Evolutionary conservation across 2,329 filamentous ascomycete genomes (phyloP).

Genomic region (Colletotrichum scovillei): DNA sequence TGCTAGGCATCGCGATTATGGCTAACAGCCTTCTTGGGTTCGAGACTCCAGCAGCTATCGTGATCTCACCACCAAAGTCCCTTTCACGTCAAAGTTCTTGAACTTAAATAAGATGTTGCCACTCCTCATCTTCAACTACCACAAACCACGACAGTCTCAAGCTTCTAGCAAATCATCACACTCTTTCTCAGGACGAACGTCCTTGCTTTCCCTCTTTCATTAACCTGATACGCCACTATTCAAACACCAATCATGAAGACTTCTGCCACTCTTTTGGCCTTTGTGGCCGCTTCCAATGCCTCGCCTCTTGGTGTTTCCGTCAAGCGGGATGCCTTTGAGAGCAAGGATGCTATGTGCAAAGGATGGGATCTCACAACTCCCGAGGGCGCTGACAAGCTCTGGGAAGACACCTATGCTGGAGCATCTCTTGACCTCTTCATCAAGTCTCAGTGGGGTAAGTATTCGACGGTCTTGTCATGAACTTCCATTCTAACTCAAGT

Average conservation of each 20-base stretch:
- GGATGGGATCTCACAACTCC: constrained; percentile 17
- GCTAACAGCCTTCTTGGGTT: background rate
- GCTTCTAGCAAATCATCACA: background rate
- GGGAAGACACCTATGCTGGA: constrained; percentile 5
- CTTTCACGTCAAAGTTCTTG: background rate
- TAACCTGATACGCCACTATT: background rate
- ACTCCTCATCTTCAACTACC: background rate
- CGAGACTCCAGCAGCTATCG: background rate
- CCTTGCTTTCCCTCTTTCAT: background rate
- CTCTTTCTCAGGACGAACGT: background rate
- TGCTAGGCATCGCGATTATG: background rate
- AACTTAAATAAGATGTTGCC: background rate
- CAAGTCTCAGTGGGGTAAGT: constrained; percentile 14
- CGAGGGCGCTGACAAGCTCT: constrained; percentile 18
- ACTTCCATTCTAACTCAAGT: background rate
- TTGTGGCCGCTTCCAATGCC: background rate
- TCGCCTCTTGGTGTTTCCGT: background rate
- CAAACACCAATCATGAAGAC: background rate
- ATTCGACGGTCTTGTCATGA: background rate
- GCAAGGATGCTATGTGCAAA: constrained; percentile 21
- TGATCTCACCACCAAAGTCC: background rate
- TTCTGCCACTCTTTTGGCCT: constrained; percentile 3
- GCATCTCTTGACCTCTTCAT: constrained; percentile 18
- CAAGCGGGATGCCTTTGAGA: constrained; percentile 6
- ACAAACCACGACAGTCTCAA: background rate